Evolutionary conservation across 2,329 filamentous ascomycete genomes (phyloP), one percentile per base, ranked within the genome.

Genomic region (Arachnomyces sp.): DNA sequence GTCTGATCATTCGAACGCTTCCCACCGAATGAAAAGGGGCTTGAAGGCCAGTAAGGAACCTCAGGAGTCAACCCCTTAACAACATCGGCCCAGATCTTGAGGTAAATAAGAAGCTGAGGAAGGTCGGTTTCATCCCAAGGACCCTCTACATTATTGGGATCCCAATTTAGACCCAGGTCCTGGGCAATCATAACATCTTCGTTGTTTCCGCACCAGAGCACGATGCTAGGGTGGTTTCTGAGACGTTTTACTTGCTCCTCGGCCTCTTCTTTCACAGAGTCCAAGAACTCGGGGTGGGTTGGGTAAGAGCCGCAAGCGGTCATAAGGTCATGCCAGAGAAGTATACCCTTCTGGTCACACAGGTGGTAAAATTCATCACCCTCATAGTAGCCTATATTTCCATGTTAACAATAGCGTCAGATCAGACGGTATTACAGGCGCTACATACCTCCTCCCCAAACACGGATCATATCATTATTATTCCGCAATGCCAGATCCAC

Each of bases 161-260:
- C 71, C 60, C 88, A 90, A 1, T 77, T 82, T 40, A 90, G 71
- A 0, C 70, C 68, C 49, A 74, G 75, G 18, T 68, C 70, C 57
- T 89, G 83, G 42, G 78, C 79, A 43, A 84, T 79, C 57, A 86
- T 79, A 59, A 92, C 90, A 55, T 92, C 85, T 57, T 93, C 86
- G 54, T 93, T 93, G 63, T 92, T 92, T 14, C 86, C 86, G 3
- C 83, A 84, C 67, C 78, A 92, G 45, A 92, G 81, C 34, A 86
- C 77, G 45, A 93, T 80, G 17, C 75, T 84, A 0, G 85, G 81
- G 55, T 92, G 85, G 56, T 90, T 84, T 31, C 84, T 73, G 17
- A 92, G 68, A 35, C 79, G 66, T 55, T 67, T 68, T 31, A 81
- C 65, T 46, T 81, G 76, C 20, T 75, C 69, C n/a, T 66, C 58